These are phyloP conservation scores for Omphalotus olearius DNA, from an alignment of 1,284 basidiomycete species.

Conservation along the genomic window DNA sequence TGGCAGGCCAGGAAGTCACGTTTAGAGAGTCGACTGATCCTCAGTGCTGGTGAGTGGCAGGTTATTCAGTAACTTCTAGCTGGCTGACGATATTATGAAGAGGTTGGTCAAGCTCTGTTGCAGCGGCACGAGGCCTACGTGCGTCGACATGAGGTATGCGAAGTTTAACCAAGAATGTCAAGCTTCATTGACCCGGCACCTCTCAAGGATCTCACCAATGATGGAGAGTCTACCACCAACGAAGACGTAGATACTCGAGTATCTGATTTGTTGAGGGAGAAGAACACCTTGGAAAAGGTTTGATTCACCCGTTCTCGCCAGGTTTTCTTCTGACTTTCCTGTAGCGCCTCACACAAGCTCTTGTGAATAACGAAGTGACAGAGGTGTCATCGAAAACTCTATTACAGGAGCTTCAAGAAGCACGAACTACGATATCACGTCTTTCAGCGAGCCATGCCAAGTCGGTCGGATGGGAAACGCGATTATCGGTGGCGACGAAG, in stretches of 20 bases:
- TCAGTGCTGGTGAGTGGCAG: constrained; percentile 72
- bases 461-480: constrained; percentile 65
- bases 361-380: constrained; percentile 78
- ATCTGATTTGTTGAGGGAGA: constrained; percentile 50
- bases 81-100: constrained; percentile 33
- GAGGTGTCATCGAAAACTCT: constrained; percentile 77
- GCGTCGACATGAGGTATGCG: constrained; percentile 60
- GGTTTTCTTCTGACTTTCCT: not conserved
- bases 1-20: constrained; percentile 66
- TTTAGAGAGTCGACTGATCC: constrained; percentile 70
- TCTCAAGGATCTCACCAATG: not conserved
- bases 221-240: constrained; percentile 8
- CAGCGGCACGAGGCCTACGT: constrained; percentile 85
- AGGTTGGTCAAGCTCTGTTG: constrained; percentile 89
- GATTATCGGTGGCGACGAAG: constrained; percentile 54
- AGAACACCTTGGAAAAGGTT: constrained; percentile 66
- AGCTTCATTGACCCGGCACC: not conserved
- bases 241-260: constrained; percentile 29
- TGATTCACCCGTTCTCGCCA: constrained; percentile 11
- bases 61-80: not conserved
- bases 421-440: constrained; percentile 64
- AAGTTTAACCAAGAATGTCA: not conserved
- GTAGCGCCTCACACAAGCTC: constrained; percentile 76
- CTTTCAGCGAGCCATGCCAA: constrained; percentile 67
- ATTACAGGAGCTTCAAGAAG: constrained; percentile 75